phyloP scores from a whole-genome alignment of 2,329 filamentous ascomycete species.

The Colletotrichum falcatum region DNA sequence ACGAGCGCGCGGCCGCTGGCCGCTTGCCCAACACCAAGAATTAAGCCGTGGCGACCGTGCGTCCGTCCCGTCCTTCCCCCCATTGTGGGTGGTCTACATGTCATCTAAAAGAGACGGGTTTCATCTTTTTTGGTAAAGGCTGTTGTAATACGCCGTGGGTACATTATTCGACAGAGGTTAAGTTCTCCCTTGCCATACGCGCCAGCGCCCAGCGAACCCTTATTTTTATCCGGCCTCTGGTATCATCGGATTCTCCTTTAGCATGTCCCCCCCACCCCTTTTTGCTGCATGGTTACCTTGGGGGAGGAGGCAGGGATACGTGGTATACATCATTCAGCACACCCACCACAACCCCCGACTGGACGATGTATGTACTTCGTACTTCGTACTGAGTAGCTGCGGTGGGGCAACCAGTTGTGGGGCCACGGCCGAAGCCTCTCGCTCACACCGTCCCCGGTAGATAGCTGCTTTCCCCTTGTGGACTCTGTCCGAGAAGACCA shows the following conservation, averaged over 20 bases:
- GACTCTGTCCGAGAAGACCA: neutral
- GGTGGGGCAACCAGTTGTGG: neutral
- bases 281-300: neutral
- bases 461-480: constrained; percentile 22
- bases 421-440: neutral
- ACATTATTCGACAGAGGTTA: neutral
- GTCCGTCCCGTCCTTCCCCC: neutral
- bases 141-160: neutral
- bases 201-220: constrained; percentile 32
- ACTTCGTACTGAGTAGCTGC: neutral
- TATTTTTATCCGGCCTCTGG: constrained; percentile 36
- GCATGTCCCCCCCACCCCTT: neutral
- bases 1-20: neutral
- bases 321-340: neutral
- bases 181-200: constrained; percentile 25
- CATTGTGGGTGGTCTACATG: neutral
- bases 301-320: neutral
- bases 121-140: constrained; percentile 31
- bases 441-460: constrained; percentile 6
- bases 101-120: constrained; percentile 38
- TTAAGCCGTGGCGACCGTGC: neutral
- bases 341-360: neutral
- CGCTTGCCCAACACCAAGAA: neutral
- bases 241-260: neutral
- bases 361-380: neutral